These are phyloP conservation scores for Mycosarcoma maydis DNA, from an alignment of 1,284 basidiomycete species.

Conservation along the genomic window DNA sequence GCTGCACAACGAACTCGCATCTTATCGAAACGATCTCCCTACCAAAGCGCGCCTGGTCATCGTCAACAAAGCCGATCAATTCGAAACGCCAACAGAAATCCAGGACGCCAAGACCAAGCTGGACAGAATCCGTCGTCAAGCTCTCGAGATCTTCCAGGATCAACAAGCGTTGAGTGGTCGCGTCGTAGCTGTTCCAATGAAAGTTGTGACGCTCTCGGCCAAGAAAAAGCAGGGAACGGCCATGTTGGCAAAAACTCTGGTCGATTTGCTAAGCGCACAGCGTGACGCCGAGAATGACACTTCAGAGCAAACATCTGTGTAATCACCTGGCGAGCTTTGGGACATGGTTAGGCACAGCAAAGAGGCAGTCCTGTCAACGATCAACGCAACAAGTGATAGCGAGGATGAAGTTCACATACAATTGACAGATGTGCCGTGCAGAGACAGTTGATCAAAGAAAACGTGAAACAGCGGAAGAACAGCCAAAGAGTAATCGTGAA, in stretches of 20 bases:
- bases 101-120: conserved; percentile 29
- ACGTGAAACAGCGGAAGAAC: too few species aligned
- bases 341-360: too few species aligned
- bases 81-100: conserved; percentile 8
- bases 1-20: conserved; percentile 82
- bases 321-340: not conserved
- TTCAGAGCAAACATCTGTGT: too few species aligned
- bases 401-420: too few species aligned
- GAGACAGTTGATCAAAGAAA: too few species aligned
- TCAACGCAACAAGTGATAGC: too few species aligned
- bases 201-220: conserved; percentile 31
- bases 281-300: conserved; percentile 6
- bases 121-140: conserved; percentile 13
- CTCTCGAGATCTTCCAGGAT: conserved; percentile 19
- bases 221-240: conserved; percentile 47
- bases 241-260: conserved; percentile 29
- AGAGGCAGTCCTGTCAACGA: too few species aligned
- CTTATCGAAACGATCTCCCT: conserved; percentile 81
- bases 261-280: conserved; percentile 25
- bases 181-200: conserved; percentile 5
- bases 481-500: too few species aligned
- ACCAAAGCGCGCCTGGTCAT: conserved; percentile 74
- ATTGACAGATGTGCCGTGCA: too few species aligned
- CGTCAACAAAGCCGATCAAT: conserved; percentile 88
- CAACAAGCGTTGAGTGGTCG: not conserved